Conservation (phyloP, 202 grass and related monocot genomes). For the Saccharum hybrid region DNA sequence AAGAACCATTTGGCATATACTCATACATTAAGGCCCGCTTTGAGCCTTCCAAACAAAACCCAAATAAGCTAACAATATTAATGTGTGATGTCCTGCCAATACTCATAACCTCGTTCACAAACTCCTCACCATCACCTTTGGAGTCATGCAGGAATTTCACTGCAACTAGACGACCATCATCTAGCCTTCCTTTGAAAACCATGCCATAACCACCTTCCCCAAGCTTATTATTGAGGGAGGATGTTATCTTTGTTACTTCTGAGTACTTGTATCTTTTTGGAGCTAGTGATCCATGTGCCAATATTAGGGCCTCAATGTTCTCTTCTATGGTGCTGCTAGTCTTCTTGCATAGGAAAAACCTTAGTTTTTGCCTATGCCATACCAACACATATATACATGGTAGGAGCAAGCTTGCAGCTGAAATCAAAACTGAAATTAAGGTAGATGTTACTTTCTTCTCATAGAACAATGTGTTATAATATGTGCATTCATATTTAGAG, state of each 20-base stretch:
- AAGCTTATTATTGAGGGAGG: conserved; percentile 40
- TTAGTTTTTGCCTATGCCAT: not conserved
- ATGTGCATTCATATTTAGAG: not conserved
- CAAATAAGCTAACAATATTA: conserved; percentile 67
- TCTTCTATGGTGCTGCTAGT: not conserved
- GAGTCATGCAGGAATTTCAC: conserved; percentile 57
- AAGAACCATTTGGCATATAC: conserved; percentile 48
- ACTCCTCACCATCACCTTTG: conserved; percentile 50
- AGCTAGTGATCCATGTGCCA: conserved; percentile 43
- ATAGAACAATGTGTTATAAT: not conserved
- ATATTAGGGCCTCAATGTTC: conserved; percentile 45
- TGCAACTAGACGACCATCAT: conserved; percentile 48
- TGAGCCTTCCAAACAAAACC: conserved; percentile 60
- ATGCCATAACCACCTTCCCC: conserved; percentile 68
- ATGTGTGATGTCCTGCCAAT: conserved; percentile 77
- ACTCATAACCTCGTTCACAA: conserved; percentile 71
- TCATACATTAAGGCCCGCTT: conserved; percentile 56
- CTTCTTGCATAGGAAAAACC: conserved; percentile 8
- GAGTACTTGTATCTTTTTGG: conserved; percentile 58
- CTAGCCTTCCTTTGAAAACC: conserved; percentile 61
- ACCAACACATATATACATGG: conserved; percentile 36
- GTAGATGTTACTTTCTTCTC: not conserved
- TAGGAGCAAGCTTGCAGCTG: conserved; percentile 25
- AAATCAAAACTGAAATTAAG: not conserved
- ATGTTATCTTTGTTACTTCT: conserved; percentile 54